Conservation (phyloP, 1,139 yeast species). For the Suhomyces panamericanus region DNA sequence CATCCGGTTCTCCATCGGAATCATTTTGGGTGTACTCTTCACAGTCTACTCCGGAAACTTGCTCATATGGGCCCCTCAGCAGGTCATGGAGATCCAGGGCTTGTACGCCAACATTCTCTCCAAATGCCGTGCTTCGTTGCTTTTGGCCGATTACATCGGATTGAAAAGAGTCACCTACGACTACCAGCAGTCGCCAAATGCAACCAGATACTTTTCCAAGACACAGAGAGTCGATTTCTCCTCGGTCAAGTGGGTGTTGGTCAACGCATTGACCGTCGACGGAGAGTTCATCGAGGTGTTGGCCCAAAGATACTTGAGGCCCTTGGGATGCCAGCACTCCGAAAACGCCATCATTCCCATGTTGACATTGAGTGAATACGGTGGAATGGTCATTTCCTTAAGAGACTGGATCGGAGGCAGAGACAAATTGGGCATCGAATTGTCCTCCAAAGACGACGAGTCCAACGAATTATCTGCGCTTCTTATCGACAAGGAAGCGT, state of each 20-base stretch:
- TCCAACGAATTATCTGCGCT: constrained; percentile 64
- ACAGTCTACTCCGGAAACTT: constrained; percentile 85
- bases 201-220: constrained; percentile 77
- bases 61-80: constrained; percentile 76
- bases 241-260: constrained; percentile 83
- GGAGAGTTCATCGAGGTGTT: constrained; percentile 90
- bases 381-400: constrained; percentile 92
- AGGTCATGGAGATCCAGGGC: constrained; percentile 79
- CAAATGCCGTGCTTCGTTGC: constrained; percentile 65
- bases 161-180: constrained; percentile 90
- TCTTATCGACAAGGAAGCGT: constrained; percentile 75
- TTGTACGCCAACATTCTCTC: constrained; percentile 81
- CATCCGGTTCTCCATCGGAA: constrained; percentile 83
- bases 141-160: constrained; percentile 87
- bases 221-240: constrained; percentile 78
- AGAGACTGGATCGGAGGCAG: constrained; percentile 84
- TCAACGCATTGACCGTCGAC: constrained; percentile 89
- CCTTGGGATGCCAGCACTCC: constrained; percentile 81
- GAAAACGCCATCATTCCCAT: constrained; percentile 85
- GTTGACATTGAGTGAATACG: constrained; percentile 87
- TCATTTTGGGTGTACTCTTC: constrained; percentile 77
- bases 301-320: constrained; percentile 89
- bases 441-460: constrained; percentile 35
- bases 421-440: constrained; percentile 54
- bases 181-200: constrained; percentile 86